Evolutionary conservation across 139 green algal genomes (phyloP).

Genomic region (Chlamydomonas sphaeroides): DNA sequence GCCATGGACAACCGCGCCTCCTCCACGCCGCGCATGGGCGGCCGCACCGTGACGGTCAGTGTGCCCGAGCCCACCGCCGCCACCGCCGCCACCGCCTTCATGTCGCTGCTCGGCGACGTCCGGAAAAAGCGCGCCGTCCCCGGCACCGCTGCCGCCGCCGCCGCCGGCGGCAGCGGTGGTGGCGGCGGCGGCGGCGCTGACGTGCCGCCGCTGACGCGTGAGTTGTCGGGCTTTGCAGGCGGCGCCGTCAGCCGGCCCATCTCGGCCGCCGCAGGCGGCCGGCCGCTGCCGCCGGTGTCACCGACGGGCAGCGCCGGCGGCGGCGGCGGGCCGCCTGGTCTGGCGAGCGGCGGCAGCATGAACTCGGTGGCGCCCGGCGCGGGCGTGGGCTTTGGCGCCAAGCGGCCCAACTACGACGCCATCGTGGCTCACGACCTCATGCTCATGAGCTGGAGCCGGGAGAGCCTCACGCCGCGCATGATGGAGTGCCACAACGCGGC

Average conservation of each 20-base stretch:
- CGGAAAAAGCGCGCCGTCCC: background rate
- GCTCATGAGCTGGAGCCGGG: constrained; percentile 24
- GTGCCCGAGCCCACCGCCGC: background rate
- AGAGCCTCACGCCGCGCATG: constrained; percentile 26
- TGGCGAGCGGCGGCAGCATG: background rate
- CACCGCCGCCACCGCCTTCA: background rate
- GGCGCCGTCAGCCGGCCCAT: background rate
- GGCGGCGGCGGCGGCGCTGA: no score
- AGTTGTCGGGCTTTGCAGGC: no score
- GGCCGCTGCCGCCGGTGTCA: background rate
- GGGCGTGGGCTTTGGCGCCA: constrained; percentile 1
- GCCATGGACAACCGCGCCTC: no score
- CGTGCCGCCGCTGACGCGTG: no score
- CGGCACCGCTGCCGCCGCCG: background rate
- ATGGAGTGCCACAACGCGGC: constrained; percentile 12
- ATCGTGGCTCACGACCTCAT: constrained; percentile 24
- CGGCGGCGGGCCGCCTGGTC: background rate
- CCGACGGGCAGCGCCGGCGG: constrained; percentile 8
- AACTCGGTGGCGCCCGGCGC: no score
- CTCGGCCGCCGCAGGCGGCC: background rate
- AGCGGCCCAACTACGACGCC: constrained; percentile 8
- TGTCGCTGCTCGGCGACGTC: background rate
- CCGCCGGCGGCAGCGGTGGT: background rate
- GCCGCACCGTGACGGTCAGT: background rate
- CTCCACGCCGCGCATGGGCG: no score